These are phyloP conservation scores for Leccinum subspadiceum DNA, from an alignment of 1,284 basidiomycete genomes.

Conservation along the genomic window DNA sequence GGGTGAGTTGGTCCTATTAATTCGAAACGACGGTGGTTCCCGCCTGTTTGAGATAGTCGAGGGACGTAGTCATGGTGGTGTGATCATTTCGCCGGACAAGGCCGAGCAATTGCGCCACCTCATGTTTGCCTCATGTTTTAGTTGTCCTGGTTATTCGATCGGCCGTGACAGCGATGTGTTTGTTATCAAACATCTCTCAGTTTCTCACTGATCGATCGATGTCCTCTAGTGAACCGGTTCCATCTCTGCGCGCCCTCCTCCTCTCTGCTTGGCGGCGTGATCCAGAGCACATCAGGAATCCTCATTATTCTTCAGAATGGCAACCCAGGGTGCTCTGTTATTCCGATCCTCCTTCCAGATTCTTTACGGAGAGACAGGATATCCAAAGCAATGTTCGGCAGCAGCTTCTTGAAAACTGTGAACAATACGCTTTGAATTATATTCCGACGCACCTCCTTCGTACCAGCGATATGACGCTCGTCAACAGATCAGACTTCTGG, in stretches of 20 bases:
- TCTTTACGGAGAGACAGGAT: background rate
- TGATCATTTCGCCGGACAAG: background rate
- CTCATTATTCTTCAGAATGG: background rate
- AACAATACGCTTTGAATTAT: slow-evolving; percentile 12
- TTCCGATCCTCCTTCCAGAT: background rate
- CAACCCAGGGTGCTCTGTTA: slow-evolving; percentile 15
- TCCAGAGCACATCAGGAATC: slow-evolving; percentile 2
- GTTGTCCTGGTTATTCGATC: background rate
- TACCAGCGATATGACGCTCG: background rate
- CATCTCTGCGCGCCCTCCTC: slow-evolving; percentile 8
- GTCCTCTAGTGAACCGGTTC: background rate
- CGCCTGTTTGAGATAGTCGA: slow-evolving; percentile 83
- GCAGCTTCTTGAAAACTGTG: slow-evolving; percentile 14
- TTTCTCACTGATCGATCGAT: slow-evolving; percentile 1
- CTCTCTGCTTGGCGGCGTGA: slow-evolving; percentile 17
- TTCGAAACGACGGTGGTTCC: slow-evolving; percentile 88
- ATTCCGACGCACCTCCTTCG: background rate
- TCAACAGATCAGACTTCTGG: background rate
- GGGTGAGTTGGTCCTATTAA: too few species aligned
- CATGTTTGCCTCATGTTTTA: background rate
- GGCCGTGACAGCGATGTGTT: too few species aligned
- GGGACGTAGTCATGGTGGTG: slow-evolving; percentile 75
- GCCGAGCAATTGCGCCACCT: slow-evolving; percentile 2
- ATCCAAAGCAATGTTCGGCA: slow-evolving; percentile 1
- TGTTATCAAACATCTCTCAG: background rate